A percentile compares a stretch with the other conserved stretches of the same genome.
phyloP scores from a whole-genome alignment of 805 yeast genomes.

The Saccharomycopsis oosterbeekiorum region DNA sequence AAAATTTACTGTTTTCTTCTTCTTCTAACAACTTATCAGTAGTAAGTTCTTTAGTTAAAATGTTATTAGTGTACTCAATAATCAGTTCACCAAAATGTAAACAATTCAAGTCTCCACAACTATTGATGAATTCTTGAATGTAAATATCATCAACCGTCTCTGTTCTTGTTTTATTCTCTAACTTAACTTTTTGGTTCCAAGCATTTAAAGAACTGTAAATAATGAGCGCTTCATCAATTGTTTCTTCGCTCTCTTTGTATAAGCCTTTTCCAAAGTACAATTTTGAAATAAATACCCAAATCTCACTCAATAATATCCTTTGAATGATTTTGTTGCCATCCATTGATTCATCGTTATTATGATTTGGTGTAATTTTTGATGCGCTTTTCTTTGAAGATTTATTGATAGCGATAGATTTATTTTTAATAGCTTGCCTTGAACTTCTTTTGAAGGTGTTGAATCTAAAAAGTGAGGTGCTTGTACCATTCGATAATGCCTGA shows the following conservation, averaged over 20 bases:
- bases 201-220: neutral
- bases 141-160: neutral
- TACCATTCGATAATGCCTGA: neutral
- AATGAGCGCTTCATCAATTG: slow-evolving; percentile 62
- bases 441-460: slow-evolving; percentile 8
- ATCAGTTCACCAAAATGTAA: neutral
- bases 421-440: neutral
- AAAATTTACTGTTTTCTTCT: neutral
- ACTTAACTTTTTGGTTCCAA: neutral
- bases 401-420: neutral
- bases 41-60: neutral
- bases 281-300: slow-evolving; percentile 70
- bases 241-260: slow-evolving; percentile 53
- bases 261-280: slow-evolving; percentile 50
- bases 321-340: slow-evolving; percentile 37
- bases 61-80: neutral
- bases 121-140: neutral
- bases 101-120: neutral
- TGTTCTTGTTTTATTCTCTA: neutral
- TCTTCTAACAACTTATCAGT: neutral
- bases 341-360: neutral
- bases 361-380: neutral
- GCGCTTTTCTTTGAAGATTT: neutral
- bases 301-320: slow-evolving; percentile 20
- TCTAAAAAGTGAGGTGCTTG: neutral